Evolutionary conservation across 768 basidiomycete species (phyloP), one percentile per base, ranked within the genome.

Genomic region (Boletus rubescentipes): DNA sequence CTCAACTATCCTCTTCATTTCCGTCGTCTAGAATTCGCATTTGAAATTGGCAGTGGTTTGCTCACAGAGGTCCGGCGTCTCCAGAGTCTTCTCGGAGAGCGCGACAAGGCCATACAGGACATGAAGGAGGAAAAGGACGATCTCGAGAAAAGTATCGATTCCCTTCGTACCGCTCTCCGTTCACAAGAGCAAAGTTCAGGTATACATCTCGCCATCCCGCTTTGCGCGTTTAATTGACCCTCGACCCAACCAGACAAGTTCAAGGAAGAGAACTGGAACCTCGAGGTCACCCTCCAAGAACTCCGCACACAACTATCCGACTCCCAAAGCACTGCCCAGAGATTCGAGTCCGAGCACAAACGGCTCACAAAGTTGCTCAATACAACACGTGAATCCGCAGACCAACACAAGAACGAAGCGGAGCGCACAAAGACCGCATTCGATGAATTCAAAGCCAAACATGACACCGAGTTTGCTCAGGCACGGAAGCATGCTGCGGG

Each of bases 241-340:
- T 9, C 21, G 30, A 32, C 32, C 54, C 45, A 49, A 51, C 29
- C 64, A 88, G 96, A 98, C 69, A 93, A 93, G 59, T 96, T 86
- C 83, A 93, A 93, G 73, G 96, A 98, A 73, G 93, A 95, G 73
- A 98, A 97, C 69, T 98, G 97, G 97, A 96, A 98, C 66, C 85
- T 98, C 53, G 96, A 98, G 75, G 93, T 98, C 45, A 82, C 83
- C 15, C 76, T 93, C 29, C 96, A 98, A 68, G 94, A 97, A 54
- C 79, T 94, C 21, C 86, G 87, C 36, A 74, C 81, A 1, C 84
- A 90, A 59, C 77, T 89, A 42, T 66, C 79, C 30, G 86, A 89
- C 45, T 79, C 83, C 2, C 85, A 91, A 58, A 72, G 85, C 16
- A 77, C 85, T 9, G 72, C 79, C 4, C 79, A 83, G 58, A 86